Evolutionary conservation across 495 filamentous ascomycete genomes (phyloP).

Genomic region (Poronia punctata): DNA sequence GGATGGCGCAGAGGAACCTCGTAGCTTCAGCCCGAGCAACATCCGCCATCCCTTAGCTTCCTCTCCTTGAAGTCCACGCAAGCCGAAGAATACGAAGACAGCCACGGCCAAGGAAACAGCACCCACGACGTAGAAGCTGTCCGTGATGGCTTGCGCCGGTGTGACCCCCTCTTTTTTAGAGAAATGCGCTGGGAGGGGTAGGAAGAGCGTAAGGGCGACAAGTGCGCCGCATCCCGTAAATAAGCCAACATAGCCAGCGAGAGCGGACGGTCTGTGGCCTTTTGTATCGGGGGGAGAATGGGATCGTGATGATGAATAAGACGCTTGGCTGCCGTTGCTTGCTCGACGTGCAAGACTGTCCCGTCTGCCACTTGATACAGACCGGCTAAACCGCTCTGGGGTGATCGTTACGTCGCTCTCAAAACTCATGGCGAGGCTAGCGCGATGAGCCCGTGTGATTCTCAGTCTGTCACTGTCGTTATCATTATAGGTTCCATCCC

Average conservation of each 20-base stretch:
- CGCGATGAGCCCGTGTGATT: conserved; percentile 18
- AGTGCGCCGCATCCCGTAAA: conserved; percentile 91
- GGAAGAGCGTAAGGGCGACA: conserved; percentile 69
- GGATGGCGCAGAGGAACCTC: neutral
- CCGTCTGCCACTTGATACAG: neutral
- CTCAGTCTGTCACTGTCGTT: conserved; percentile 9
- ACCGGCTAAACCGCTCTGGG: conserved; percentile 38
- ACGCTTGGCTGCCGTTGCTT: conserved; percentile 8
- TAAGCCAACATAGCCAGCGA: conserved; percentile 85
- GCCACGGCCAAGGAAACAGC: conserved; percentile 63
- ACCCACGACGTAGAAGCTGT: conserved; percentile 82
- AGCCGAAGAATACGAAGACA: conserved; percentile 68
- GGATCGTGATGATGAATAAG: conserved; percentile 7
- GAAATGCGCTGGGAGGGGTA: conserved; percentile 80
- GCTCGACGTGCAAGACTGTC: neutral
- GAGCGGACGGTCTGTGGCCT: conserved; percentile 44
- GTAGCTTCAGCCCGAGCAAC: conserved; percentile 36
- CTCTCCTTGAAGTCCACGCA: conserved; percentile 71
- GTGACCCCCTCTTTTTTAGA: conserved; percentile 55
- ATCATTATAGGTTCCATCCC: conserved; percentile 4
- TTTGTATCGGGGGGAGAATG: conserved; percentile 15
- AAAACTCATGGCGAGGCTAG: conserved; percentile 44
- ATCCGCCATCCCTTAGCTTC: conserved; percentile 61
- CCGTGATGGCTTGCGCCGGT: conserved; percentile 59
- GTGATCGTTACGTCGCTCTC: conserved; percentile 61